phyloP scores from a whole-genome alignment of 345 rosid species.

The Sapria himalayana region DNA sequence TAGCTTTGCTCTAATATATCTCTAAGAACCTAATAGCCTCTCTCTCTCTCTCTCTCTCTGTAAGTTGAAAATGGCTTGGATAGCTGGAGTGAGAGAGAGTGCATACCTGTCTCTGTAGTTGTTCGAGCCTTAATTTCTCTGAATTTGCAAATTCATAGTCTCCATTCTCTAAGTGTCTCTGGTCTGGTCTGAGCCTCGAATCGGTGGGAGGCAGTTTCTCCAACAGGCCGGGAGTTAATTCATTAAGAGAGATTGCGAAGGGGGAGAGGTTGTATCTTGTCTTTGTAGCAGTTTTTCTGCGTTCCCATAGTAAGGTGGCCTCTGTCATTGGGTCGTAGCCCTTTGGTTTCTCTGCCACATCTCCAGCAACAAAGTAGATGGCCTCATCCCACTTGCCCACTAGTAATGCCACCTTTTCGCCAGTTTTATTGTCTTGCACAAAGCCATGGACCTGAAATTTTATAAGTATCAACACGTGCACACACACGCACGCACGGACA shows the following conservation, averaged over 20 bases:
- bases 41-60: too few species aligned
- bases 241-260: slow-evolving; percentile 81
- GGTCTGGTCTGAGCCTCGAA: slow-evolving; percentile 95
- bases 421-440: slow-evolving; percentile 86
- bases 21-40: too few species aligned
- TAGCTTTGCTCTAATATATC: too few species aligned
- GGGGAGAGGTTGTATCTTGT: slow-evolving; percentile 92
- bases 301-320: slow-evolving; percentile 87
- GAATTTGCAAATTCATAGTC: slow-evolving; percentile 89
- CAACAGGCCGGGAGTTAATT: slow-evolving; percentile 48
- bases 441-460: slow-evolving; percentile 75
- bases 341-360: slow-evolving; percentile 72
- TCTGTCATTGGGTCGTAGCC: slow-evolving; percentile 96
- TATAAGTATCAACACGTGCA: too few species aligned
- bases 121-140: slow-evolving; percentile 88
- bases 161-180: slow-evolving; percentile 80
- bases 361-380: slow-evolving; percentile 81
- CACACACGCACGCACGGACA: too few species aligned
- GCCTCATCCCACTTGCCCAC: slow-evolving; percentile 99
- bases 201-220: slow-evolving; percentile 88
- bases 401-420: slow-evolving; percentile 89
- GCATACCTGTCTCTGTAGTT: slow-evolving; percentile 85
- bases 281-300: slow-evolving; percentile 48
- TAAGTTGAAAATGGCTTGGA: too few species aligned
- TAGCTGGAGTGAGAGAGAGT: too few species aligned